Conservation (phyloP, 192 early-diverging fungal species). For the Coemansia sp. region DNA sequence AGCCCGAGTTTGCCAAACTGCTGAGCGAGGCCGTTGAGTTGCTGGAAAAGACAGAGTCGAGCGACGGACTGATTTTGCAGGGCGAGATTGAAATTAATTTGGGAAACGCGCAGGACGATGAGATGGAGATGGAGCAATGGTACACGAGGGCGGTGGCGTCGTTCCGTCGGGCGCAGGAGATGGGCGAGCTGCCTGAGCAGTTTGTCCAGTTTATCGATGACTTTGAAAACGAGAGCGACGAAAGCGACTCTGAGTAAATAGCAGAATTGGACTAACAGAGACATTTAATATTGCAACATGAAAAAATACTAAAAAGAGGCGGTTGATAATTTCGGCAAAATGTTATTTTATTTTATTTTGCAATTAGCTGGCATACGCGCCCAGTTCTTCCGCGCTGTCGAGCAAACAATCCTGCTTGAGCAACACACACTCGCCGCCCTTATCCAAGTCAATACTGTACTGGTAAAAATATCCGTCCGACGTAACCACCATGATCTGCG, state of each 20-base stretch:
- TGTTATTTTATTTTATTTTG: background rate
- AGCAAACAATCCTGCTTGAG: constrained; percentile 72
- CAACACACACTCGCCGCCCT: constrained; percentile 85
- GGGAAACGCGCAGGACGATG: constrained; percentile 41
- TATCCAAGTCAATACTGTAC: constrained; percentile 83
- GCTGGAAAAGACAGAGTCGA: constrained; percentile 5
- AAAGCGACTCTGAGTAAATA: background rate
- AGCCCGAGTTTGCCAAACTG: constrained; percentile 14
- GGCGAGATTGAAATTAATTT: constrained; percentile 47
- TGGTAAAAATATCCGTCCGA: constrained; percentile 89
- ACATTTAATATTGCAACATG: no score
- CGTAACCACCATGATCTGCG: constrained; percentile 87
- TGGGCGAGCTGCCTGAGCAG: constrained; percentile 42
- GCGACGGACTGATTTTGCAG: constrained; percentile 35
- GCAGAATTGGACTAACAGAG: background rate
- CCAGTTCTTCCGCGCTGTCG: constrained; percentile 54
- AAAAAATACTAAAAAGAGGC: background rate
- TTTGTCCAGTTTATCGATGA: constrained; percentile 48
- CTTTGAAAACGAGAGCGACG: constrained; percentile 24
- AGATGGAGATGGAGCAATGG: constrained; percentile 26
- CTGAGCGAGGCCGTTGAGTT: constrained; percentile 19
- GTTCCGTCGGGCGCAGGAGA: constrained; percentile 28
- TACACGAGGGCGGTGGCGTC: constrained; percentile 31
- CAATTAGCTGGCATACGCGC: constrained; percentile 45
- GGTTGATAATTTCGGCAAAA: no score